Evolutionary conservation across 768 basidiomycete species (phyloP), one percentile per base, ranked within the genome.

Genomic region (Agaricus subrufescens): DNA sequence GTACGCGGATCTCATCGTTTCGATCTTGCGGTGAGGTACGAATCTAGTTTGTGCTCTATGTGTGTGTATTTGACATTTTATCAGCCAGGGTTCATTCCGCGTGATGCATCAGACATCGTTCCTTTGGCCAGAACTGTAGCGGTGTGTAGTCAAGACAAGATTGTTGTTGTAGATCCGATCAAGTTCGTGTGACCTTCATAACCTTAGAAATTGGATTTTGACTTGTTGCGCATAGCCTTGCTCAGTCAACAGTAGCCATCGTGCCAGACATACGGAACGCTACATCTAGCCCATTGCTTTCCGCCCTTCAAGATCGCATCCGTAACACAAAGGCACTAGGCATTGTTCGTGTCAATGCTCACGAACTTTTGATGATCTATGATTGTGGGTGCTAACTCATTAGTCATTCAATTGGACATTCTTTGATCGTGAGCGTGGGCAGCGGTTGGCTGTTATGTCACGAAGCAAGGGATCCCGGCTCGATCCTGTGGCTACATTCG

Each of bases 401-500:
- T 27, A 50, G 8, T n/a, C 40, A 19, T 5, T 27, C 10, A 12
- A 26, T 14, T 42, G 10, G 42, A n/a, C 45, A 8, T 6, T 26
- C 9, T 30, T 52, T 52, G 38, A 49, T 50, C 50, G 10, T 30
- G 26, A 58, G 26, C 62, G 29, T 42, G 51, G 47, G 40, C 58
- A 92, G 91, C 79, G 29, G 70, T 91, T 40, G 91, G 91, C 12
- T 89, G 83, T 63, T 93, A 87, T 66, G 81, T 91, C 62, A 81
- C 86, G 54, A 85, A 82, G 54, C 76, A 83, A 58, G 91, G 91
- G 2, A 66, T 73, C 1, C 89, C 89, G 3, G 74, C 73, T 10
- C 86, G 88, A 40, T 77, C 77, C 44, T 75, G 73, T 3, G 77
- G 79, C 0, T 91, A 81, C 65, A 79, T 92, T 59, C 85, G 83